Conservation (phyloP, 441 rosid species). For the Rhodomyrtus psidioides region DNA sequence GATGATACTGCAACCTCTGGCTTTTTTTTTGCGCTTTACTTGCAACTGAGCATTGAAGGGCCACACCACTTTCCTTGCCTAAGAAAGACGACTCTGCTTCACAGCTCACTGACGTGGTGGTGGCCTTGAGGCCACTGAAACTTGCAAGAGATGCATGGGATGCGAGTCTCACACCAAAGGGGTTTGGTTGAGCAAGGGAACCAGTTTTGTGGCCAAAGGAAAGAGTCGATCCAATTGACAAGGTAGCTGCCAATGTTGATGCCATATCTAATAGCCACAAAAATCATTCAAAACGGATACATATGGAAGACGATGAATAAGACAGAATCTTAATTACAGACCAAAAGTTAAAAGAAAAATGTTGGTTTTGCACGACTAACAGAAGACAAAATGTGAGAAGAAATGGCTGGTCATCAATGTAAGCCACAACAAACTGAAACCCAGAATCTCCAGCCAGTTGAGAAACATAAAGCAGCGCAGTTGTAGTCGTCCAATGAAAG, state of each 20-base stretch:
- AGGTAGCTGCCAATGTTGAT: conserved; percentile 55
- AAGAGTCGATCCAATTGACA: conserved; percentile 46
- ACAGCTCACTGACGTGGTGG: conserved; percentile 27
- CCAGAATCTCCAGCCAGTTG: not conserved
- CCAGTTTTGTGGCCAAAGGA: conserved; percentile 39
- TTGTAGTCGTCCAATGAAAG: not conserved
- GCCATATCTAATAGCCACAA: conserved; percentile 39
- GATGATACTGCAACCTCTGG: conserved; percentile 22
- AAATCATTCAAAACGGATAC: not conserved
- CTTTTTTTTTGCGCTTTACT: conserved; percentile 27
- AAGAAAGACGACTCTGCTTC: conserved; percentile 49
- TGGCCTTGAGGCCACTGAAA: conserved; percentile 67
- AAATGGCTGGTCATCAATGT: not conserved
- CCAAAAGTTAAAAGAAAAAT: not conserved
- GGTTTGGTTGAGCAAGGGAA: conserved; percentile 29
- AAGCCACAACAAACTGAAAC: not conserved
- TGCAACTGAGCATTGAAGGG: conserved; percentile 34
- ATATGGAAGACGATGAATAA: not conserved
- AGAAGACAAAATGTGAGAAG: not conserved
- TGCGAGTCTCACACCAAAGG: conserved; percentile 25
- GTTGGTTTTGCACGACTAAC: not conserved
- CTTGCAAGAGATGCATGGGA: conserved; percentile 28
- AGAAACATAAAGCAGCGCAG: not conserved
- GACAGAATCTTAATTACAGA: not conserved
- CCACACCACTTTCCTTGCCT: conserved; percentile 42